A percentile compares a stretch with the other conserved stretches of the same genome.
phyloP scores from a whole-genome alignment of 2,329 filamentous ascomycete genomes.

The Diplocarpon rosae region DNA sequence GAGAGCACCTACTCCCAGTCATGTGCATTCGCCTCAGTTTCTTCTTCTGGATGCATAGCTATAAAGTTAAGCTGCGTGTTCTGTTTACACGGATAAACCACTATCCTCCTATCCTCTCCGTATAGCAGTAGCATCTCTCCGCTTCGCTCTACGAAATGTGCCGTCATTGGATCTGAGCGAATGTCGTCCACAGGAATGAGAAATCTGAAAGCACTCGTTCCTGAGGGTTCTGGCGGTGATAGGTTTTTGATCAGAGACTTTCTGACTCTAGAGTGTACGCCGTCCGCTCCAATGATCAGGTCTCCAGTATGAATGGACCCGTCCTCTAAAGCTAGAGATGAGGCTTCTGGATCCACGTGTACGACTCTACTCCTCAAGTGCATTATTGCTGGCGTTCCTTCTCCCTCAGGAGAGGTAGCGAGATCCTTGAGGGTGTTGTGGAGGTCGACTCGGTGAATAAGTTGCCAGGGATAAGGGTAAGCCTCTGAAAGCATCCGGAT shows the following conservation, averaged over 20 bases:
- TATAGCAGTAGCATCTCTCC: constrained; percentile 32
- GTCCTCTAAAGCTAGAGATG: constrained; percentile 34
- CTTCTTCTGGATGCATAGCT: constrained; percentile 38
- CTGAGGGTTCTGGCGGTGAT: constrained; percentile 1
- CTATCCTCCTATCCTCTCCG: constrained; percentile 32
- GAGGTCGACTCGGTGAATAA: constrained; percentile 42
- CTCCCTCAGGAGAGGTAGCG: constrained; percentile 32
- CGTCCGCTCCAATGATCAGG: constrained; percentile 44
- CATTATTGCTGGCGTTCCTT: constrained; percentile 29
- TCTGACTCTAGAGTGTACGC: constrained; percentile 28
- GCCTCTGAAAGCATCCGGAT: neutral
- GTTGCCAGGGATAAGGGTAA: constrained; percentile 31
- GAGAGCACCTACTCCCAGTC: no score
- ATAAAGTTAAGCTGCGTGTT: constrained; percentile 39
- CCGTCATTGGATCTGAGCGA: constrained; percentile 28
- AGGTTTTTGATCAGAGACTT: neutral
- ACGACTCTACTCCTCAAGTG: constrained; percentile 34
- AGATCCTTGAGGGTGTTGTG: constrained; percentile 40
- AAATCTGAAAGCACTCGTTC: constrained; percentile 19
- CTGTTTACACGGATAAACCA: constrained; percentile 37
- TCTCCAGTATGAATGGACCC: constrained; percentile 36
- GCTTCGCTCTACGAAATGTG: constrained; percentile 24
- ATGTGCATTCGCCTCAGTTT: constrained; percentile 27
- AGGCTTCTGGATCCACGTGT: constrained; percentile 32
- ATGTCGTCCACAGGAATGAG: constrained; percentile 16